Evolutionary conservation across 2,329 filamentous ascomycete species (phyloP).

Genomic region (Scortechinia acanthostroma): DNA sequence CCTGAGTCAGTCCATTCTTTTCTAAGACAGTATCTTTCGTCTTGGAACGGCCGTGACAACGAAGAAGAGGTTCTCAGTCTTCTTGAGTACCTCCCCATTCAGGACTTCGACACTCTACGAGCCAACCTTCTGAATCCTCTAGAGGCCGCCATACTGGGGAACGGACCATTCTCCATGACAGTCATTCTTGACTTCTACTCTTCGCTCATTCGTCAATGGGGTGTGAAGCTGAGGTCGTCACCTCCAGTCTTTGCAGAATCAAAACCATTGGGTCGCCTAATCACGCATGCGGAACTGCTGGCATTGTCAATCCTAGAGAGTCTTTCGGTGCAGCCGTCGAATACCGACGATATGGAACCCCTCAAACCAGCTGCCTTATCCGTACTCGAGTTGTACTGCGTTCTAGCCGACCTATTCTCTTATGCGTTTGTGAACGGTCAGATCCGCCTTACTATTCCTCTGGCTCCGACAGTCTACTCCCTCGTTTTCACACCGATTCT

Average conservation of each 20-base stretch:
- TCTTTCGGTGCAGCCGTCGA: constrained; percentile 8
- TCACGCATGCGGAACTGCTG: constrained; percentile 21
- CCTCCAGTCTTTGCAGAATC: constrained; percentile 14
- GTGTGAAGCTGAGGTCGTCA: constrained; percentile 19
- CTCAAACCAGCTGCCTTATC: constrained; percentile 17
- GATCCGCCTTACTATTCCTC: constrained; percentile 36
- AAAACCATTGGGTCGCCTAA: constrained; percentile 13
- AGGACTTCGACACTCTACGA: constrained; percentile 13
- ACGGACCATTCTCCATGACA: constrained; percentile 15
- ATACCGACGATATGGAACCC: background rate
- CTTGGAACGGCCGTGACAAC: constrained; percentile 25
- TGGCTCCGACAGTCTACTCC: constrained; percentile 32
- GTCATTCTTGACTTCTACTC: constrained; percentile 35
- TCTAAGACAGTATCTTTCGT: constrained; percentile 17
- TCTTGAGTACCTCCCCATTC: constrained; percentile 11
- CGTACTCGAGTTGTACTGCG: constrained; percentile 35
- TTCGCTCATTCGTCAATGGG: constrained; percentile 32
- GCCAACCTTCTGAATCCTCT: constrained; percentile 7
- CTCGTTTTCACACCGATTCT: constrained; percentile 30
- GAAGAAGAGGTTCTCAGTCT: constrained; percentile 19
- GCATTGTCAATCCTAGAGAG: constrained; percentile 24
- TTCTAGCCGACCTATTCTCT: constrained; percentile 26
- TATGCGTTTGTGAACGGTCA: constrained; percentile 20
- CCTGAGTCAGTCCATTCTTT: background rate
- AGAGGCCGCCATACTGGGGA: background rate